Evolutionary conservation across 2,329 filamentous ascomycete species (phyloP), one percentile per base, ranked within the genome.

Genomic region (Ophiostoma montium): DNA sequence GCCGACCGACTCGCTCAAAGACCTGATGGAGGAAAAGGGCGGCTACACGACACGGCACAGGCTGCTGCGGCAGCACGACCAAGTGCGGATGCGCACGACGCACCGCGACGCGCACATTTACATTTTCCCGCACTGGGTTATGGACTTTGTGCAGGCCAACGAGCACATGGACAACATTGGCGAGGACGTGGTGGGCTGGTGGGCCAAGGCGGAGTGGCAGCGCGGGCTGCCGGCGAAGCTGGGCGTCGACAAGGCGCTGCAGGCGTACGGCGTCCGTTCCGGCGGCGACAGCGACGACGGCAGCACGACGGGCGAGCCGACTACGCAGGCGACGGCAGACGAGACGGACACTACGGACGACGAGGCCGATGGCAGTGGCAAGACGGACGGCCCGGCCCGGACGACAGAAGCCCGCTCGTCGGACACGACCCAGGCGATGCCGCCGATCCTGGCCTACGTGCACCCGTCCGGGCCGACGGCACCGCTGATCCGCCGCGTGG

Each of bases 191-290:
- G 71, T 96, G 15, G 88, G 89, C 7, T 95, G 86, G 84, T 95
- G 89, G 88, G 86, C 89, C 32, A 96, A 96, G 63, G 80, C 90
- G 1, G 80, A 81, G 49, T 98, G 92, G 92, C 89, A 96, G 63
- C 71, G 76, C 3, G 85, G 86, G 0, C 70, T 95, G 3, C 78
- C 76, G 1, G 78, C 84, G 47, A 95, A 94, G 64, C 72, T 96
- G 8, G 76, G 80, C 1, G 67, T 95, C 47, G 69, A 76, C 46
- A 71, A 82, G 41, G 75, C 90, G 4, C 70, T 92, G 35, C 41
- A 53, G 50, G 30, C 30, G 16, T 54, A 54, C 44, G 43, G 43
- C 8, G 36, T 46, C 3, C 48, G 39, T 27, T 8, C 4, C 6
- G 46, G 12, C 10, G 45, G 35, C 23, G 16, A 12, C 47, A 35